A percentile compares a stretch with the other conserved stretches of the same genome.
phyloP scores from a whole-genome alignment of 1,284 basidiomycete genomes.

The Ustilago hordei region DNA sequence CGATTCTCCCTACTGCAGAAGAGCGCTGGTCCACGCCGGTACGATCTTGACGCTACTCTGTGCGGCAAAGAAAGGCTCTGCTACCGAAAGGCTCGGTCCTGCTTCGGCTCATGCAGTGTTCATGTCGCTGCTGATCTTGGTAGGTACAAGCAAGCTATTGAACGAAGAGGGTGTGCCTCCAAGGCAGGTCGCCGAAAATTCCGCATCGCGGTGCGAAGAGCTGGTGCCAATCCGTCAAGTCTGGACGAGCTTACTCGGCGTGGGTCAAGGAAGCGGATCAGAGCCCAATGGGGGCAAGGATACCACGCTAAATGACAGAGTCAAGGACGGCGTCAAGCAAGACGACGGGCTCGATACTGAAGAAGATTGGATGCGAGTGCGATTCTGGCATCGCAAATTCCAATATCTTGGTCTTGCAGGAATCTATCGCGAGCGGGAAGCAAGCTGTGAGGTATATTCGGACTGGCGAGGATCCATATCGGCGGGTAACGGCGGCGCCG shows the following conservation, averaged over 20 bases:
- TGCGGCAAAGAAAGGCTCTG: not conserved
- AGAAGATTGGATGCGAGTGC: conserved; percentile 26
- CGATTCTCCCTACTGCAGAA: conserved; percentile 25
- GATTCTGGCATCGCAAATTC: conserved; percentile 42
- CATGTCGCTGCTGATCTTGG: conserved; percentile 27
- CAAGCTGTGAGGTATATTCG: conserved; percentile 13
- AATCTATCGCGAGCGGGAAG: conserved; percentile 23
- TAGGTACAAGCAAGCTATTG: conserved; percentile 17
- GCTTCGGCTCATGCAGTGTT: conserved; percentile 34
- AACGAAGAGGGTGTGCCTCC: not conserved
- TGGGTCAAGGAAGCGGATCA: not conserved
- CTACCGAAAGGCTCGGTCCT: conserved; percentile 16
- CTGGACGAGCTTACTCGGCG: conserved; percentile 15
- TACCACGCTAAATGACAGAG: not conserved
- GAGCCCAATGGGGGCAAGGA: not conserved
- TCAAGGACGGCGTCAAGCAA: not conserved
- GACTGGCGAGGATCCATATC: conserved; percentile 38
- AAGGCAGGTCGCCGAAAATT: not conserved
- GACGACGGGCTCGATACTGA: not conserved
- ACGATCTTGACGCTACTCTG: conserved; percentile 38
- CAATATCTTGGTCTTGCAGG: conserved; percentile 35
- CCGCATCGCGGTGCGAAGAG: conserved; percentile 14
- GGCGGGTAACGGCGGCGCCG: not conserved
- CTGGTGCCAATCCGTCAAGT: conserved; percentile 16
- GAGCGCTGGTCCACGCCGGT: conserved; percentile 39